Evolutionary conservation across 2,329 filamentous ascomycete species (phyloP), one percentile per base, ranked within the genome.

Genomic region (Boeremia exigua): DNA sequence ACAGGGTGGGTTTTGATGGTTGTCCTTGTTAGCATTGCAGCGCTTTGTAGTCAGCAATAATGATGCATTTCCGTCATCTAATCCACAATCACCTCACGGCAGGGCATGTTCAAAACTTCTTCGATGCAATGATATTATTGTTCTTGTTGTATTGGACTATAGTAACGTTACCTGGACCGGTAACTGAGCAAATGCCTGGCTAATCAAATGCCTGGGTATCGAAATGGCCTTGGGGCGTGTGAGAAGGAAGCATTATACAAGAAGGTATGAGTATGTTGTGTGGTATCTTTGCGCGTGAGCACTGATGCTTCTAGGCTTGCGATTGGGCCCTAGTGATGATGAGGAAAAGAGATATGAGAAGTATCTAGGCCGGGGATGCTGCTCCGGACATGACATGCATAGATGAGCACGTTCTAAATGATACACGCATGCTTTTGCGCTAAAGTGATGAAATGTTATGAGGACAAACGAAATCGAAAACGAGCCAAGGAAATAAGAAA

Each of bases 261-360:
- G 32, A 23, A 37, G 29, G 37, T 38, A 28, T 29, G 29, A 40
- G n/a, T 15, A 32, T 12, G 11, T 44, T 19, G 12, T 38, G 10
- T 38, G 44, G 44, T 48, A 50, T 42, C 19, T 46, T 43, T n/a
- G 47, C 29, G 46, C 40, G 40, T 49, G 46, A 49, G 39, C 52
- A 45, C 39, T 27, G 15, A 49, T 15, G 36, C 45, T 40, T 49
- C 52, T 55, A 49, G 45, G 23, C 39, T 29, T 39, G 29, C 46
- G 29, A n/a, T 34, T 32, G 34, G 17, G 46, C 19, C 29, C 40
- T n/a, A 33, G 23, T 17, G 33, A 39, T 9, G 29, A 44, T 39
- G 14, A 51, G 36, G 29, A 37, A 23, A 23, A 49, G 23, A 36
- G 6, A 36, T 40, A 23, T 23, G 10, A 12, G 45, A n/a, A 12